Base-by-base conservation (phyloP, 1,139 yeast genomes). In the Candida glucosophila region DNA sequence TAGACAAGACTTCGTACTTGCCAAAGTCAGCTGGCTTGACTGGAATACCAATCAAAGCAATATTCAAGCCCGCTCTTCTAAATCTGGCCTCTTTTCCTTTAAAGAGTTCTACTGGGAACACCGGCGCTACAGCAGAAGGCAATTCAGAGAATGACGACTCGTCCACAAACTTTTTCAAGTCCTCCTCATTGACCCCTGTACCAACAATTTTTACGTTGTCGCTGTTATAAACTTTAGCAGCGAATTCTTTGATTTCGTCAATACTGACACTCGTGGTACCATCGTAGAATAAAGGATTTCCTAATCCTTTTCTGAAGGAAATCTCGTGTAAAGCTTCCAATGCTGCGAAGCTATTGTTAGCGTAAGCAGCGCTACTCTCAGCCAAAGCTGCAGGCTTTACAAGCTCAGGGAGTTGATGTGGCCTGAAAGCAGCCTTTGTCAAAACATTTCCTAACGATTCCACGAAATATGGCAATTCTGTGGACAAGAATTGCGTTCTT, bases 391-490 rank as follows among this genome's bases (percentile, higher is more conserved):
- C 74, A 39, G 97, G 97, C 35, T 74, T 58, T 22, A 83, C 95
- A 39, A 74, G 66, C 68, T 90, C 98, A 29, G 58, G 55, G 36
- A 80, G 67, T 66, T 88, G 95, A 58, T 83, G 86, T 25, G 78
- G 77, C 55, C 80, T 79, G 73, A 67, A 86, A 25, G 78, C 60
- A 31, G 94, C 73, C 55, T 73, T 68, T 46, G 78, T 59, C 39
- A 86, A 61, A 29, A 81, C 81, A 47, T 79, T 80, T 44, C 83
- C 90, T 34, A 92, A 65, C 24, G 86, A 82, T 48, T 81, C 83
- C 35, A 88, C 94, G 55, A 76, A 90, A 70, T 76, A 90, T 38
- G 97, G 97, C 49, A 92, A 73, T 47, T 80, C 83, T 57, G 81
- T 82, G 55, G 78, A 77, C 57, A 90, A 72, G 66, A 90, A 90